Percentiles rank a stretch among this genome's conserved stretches.
These are phyloP conservation scores for Citrus glauca DNA, from an alignment of 345 rosid genomes.

Conservation along the genomic window DNA sequence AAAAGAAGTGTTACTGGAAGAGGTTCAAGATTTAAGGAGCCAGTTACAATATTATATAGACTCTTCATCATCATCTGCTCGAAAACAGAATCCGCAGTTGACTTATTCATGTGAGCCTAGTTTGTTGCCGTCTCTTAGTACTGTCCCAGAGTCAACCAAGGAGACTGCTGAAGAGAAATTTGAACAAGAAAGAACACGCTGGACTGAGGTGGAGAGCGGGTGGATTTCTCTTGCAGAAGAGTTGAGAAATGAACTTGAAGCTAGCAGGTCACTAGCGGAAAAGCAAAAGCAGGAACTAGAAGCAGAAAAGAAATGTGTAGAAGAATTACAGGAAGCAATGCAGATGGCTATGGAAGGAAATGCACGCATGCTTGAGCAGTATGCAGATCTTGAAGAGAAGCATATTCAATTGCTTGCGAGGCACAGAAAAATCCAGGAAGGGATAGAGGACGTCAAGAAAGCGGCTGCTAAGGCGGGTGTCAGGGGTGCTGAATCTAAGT, in stretches of 20 bases:
- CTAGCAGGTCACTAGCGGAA: constrained; percentile 51
- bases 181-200: constrained; percentile 55
- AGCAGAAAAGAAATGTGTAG: constrained; percentile 75
- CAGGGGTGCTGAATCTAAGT: constrained; percentile 86
- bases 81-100: constrained; percentile 46
- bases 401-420: constrained; percentile 91
- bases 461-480: constrained; percentile 94
- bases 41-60: constrained; percentile 80
- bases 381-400: constrained; percentile 92
- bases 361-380: constrained; percentile 94
- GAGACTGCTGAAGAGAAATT: constrained; percentile 54
- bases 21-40: constrained; percentile 80
- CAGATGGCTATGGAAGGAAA: constrained; percentile 96
- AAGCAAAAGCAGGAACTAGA: constrained; percentile 70
- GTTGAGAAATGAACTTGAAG: constrained; percentile 72
- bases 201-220: constrained; percentile 86
- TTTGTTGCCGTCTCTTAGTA: constrained; percentile 35
- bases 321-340: constrained; percentile 90
- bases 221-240: constrained; percentile 94
- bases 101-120: constrained; percentile 55
- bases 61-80: constrained; percentile 51
- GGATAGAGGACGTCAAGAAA: constrained; percentile 89
- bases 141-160: constrained; percentile 56
- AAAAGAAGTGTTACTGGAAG: constrained; percentile 89
- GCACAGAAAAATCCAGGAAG: constrained; percentile 85